A percentile compares a stretch with the other conserved stretches of the same genome.
Evolutionary conservation across 1,284 basidiomycete species (phyloP).

Genomic region (Tetrapyrgos nigripes): DNA sequence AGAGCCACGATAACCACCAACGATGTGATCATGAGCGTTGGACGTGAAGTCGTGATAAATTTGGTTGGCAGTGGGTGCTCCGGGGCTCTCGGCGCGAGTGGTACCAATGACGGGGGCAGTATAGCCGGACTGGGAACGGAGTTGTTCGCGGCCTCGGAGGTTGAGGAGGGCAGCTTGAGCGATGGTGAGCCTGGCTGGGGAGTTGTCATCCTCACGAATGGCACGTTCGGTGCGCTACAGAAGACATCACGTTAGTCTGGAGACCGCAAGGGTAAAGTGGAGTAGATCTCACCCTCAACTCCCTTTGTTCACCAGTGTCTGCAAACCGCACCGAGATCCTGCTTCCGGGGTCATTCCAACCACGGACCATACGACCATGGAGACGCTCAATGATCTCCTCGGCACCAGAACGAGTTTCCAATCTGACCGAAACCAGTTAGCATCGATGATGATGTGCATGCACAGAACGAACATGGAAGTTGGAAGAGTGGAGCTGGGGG

Average conservation of each 20-base stretch:
- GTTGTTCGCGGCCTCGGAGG: conserved; percentile 65
- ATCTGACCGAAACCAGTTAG: conserved; percentile 41
- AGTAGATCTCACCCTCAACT: conserved; percentile 46
- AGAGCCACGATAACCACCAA: conserved; percentile 14
- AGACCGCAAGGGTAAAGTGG: conserved; percentile 3
- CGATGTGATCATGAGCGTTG: conserved; percentile 11
- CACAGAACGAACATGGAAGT: conserved; percentile 1
- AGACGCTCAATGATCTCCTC: conserved; percentile 76
- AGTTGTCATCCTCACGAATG: conserved; percentile 62
- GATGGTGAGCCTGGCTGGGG: conserved; percentile 70
- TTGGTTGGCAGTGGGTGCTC: conserved; percentile 16
- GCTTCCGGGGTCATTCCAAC: conserved; percentile 73
- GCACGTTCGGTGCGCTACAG: conserved; percentile 47
- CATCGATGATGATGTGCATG: conserved; percentile 4
- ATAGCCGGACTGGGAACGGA: conserved; percentile 24
- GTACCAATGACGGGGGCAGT: conserved; percentile 14
- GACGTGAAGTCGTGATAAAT: conserved; percentile 17
- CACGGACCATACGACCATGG: conserved; percentile 78
- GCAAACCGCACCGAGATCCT: conserved; percentile 78
- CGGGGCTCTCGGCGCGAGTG: conserved; percentile 3
- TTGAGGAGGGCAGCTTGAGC: conserved; percentile 79
- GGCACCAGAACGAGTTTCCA: conserved; percentile 70
- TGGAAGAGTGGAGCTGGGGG: conserved; percentile 1
- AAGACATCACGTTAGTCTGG: not conserved
- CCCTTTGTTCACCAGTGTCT: conserved; percentile 62